Evolutionary conservation across 257 asterid genomes (phyloP).

Genomic region (Nicotiana knightiana): DNA sequence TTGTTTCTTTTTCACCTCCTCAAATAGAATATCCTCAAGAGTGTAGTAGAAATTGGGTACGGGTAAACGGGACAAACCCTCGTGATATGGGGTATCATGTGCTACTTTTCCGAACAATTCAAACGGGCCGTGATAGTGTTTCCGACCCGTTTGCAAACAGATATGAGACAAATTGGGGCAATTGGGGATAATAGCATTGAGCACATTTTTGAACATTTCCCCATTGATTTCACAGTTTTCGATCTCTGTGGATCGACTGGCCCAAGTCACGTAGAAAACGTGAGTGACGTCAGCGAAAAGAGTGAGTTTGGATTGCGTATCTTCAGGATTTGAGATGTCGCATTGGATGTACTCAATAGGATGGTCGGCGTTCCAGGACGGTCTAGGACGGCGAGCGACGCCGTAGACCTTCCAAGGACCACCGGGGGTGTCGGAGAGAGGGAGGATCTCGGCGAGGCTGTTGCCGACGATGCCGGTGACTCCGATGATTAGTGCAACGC

Average conservation of each 20-base stretch:
- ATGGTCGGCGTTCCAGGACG: conserved; percentile 17
- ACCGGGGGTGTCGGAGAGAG: conserved; percentile 25
- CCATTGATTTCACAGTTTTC: conserved; percentile 27
- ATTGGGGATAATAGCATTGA: conserved; percentile 20
- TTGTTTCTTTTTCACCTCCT: conserved; percentile 16
- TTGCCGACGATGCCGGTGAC: conserved; percentile 35
- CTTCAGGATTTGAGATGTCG: conserved; percentile 17
- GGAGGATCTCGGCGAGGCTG: conserved; percentile 32
- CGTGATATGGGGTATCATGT: conserved; percentile 28
- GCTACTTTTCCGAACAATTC: conserved; percentile 15
- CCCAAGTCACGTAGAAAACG: conserved; percentile 29
- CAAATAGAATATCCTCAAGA: conserved; percentile 27
- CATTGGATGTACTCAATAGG: conserved; percentile 26
- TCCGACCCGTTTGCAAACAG: conserved; percentile 31
- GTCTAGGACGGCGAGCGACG: conserved; percentile 30
- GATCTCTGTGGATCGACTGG: conserved; percentile 9
- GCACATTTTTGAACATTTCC: conserved; percentile 20
- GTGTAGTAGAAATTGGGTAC: conserved; percentile 24
- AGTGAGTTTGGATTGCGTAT: conserved; percentile 22
- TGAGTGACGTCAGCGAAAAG: conserved; percentile 24
- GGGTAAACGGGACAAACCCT: conserved; percentile 25
- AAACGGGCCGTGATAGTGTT: conserved; percentile 26
- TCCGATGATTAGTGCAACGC: conserved; percentile 28
- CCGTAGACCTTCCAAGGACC: conserved; percentile 40
- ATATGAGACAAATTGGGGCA: conserved; percentile 22